Base-by-base conservation (phyloP, 2,329 filamentous ascomycete species). In the Epichloe hybrida region DNA sequence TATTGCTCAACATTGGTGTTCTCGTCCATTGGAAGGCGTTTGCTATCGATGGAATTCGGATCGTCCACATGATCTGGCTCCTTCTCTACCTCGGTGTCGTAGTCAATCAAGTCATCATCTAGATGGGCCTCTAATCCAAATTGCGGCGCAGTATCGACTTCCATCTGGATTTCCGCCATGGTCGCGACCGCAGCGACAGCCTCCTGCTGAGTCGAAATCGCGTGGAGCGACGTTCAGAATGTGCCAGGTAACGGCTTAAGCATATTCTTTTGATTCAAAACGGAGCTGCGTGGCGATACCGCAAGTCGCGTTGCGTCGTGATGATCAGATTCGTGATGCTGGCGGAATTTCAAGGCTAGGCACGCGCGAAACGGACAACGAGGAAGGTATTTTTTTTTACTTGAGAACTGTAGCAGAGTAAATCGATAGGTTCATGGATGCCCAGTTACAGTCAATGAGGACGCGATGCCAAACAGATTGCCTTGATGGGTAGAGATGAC, bases 91-190 rank as follows among this genome's bases (percentile, higher is more conserved):
- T 63, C 67, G 48, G 62, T 66, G 34, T 69, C 67, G 40, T 67
- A 70, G 51, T 67, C 62, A 47, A 69, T 66, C 23, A 68, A 54
- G 50, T 70, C 67, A 13, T 68, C 62, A 39, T 67, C 63, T 7
- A 55, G 52, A 23, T 55, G 58, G 5, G 47, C 50, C 21, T 59
- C 60, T 7, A 60, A 46, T 38, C 52, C 54, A 35, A 56, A 53
- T 35, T 62, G 61, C 37, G 58, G 58, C 35, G 52, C 52, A 51
- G 60, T 50, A 42, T 66, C 62, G 39, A 65, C 53, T 39, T 66
- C 65, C 58, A 66, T 64, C 23, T 64, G 62, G 17, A 62, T 55
- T 17, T 62, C 62, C 5, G 61, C 53, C 62, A 64, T 64, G 41
- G 37, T 35, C 36, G 27, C 20, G 6, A 40, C 31, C 8, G 17